These are phyloP conservation scores for Sporothrix euskadiensis DNA, from an alignment of 2,329 filamentous ascomycete genomes.

Conservation along the genomic window DNA sequence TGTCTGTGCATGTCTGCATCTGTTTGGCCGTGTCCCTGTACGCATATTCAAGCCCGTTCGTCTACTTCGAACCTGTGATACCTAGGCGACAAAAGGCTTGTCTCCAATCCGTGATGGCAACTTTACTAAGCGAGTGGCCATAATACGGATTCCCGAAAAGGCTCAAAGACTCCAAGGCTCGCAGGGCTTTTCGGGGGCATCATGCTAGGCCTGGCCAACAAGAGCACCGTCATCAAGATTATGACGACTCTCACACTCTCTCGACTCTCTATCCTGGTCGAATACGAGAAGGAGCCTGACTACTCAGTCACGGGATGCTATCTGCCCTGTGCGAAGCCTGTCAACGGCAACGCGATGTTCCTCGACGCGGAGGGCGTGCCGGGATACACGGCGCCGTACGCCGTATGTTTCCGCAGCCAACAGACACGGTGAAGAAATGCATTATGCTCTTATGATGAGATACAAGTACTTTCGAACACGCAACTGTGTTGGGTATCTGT, in stretches of 20 bases:
- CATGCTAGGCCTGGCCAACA: neutral
- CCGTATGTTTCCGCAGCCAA: neutral
- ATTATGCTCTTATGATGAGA: neutral
- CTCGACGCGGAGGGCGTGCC: conserved; percentile 14
- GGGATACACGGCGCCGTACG: neutral
- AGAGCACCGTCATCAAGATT: neutral
- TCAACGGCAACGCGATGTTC: neutral
- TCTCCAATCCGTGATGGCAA: conserved; percentile 5
- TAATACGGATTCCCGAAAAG: neutral
- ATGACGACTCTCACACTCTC: conserved; percentile 5
- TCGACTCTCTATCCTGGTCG: neutral
- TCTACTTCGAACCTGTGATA: conserved; percentile 2
- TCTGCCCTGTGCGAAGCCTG: conserved; percentile 17
- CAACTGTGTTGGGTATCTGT: neutral
- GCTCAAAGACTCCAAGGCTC: neutral
- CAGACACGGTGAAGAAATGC: neutral
- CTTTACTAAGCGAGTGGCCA: neutral
- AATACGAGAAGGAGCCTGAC: conserved; percentile 5
- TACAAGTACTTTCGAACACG: neutral
- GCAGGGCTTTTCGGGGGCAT: neutral
- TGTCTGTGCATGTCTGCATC: neutral
- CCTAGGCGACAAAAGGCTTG: neutral
- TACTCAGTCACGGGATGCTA: conserved; percentile 11
- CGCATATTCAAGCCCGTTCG: neutral
- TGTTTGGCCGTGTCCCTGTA: neutral